Percentiles rank a stretch among this genome's conserved stretches.
phyloP scores from a whole-genome alignment of 2,329 filamentous ascomycete genomes.

The Parastagonospora avenae region DNA sequence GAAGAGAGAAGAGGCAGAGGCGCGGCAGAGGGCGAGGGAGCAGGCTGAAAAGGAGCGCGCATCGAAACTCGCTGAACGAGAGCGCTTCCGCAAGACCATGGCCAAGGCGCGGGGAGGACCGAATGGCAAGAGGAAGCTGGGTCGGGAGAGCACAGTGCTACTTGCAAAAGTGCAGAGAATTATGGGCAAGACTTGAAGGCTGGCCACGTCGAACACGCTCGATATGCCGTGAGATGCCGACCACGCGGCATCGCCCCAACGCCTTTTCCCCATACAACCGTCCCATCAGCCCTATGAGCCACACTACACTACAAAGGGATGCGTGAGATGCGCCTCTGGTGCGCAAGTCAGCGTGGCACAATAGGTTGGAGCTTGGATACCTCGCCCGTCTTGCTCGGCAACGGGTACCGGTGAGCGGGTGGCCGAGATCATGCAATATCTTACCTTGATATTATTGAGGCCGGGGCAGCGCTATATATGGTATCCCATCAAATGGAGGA shows the following conservation, averaged over 20 bases:
- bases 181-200: conserved; percentile 51
- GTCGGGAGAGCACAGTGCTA: conserved; percentile 77
- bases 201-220: not conserved
- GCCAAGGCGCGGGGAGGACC: conserved; percentile 65
- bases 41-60: conserved; percentile 66
- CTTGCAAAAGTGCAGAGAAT: conserved; percentile 79
- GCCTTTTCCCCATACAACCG: too few relatives aligned
- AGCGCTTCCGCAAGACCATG: conserved; percentile 72
- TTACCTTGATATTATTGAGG: not conserved
- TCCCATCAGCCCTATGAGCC: not conserved
- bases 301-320: not conserved
- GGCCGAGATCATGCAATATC: not conserved
- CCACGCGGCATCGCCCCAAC: not conserved
- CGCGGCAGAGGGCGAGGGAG: conserved; percentile 62
- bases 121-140: conserved; percentile 78
- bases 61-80: conserved; percentile 63
- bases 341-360: not conserved
- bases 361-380: not conserved
- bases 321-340: not conserved
- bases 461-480: too few relatives aligned
- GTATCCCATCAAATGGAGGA: too few relatives aligned
- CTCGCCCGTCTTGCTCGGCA: not conserved
- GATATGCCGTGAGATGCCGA: too few relatives aligned
- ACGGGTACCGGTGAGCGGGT: not conserved
- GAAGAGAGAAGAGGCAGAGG: conserved; percentile 68